Percentiles rank a stretch among this genome's conserved stretches.
Evolutionary conservation across 2,329 filamentous ascomycete genomes (phyloP).

Genomic region (Pseudogymnoascus sp.): DNA sequence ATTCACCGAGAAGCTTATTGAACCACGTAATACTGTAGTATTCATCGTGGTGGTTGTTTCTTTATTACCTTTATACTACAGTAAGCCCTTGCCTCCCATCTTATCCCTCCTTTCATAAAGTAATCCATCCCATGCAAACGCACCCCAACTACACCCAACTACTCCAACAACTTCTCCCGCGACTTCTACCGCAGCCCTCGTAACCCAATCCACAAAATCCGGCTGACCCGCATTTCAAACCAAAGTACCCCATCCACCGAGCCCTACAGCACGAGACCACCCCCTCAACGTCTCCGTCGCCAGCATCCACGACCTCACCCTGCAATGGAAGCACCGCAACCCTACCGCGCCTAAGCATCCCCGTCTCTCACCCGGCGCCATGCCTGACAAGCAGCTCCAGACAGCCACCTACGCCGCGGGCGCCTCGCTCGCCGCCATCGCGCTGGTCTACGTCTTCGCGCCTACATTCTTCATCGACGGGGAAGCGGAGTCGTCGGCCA

Average conservation of each 20-base stretch:
- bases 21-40: not conserved
- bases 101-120: conserved; percentile 1
- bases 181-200: not conserved
- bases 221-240: conserved; percentile 1
- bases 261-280: not conserved
- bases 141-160: not conserved
- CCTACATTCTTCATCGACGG: conserved; percentile 95
- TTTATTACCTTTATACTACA: not conserved
- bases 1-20: not conserved
- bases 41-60: not conserved
- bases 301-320: not conserved
- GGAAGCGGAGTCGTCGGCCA: conserved; percentile 52
- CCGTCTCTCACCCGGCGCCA: conserved; percentile 30
- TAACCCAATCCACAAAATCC: not conserved
- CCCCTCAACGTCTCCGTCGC: not conserved
- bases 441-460: conserved; percentile 93
- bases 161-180: not conserved
- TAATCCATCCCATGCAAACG: not conserved
- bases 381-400: conserved; percentile 77
- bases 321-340: conserved; percentile 1
- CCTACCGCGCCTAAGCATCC: not conserved
- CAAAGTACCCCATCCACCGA: not conserved
- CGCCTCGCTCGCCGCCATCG: conserved; percentile 88
- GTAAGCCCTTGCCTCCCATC: not conserved
- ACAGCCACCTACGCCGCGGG: conserved; percentile 91